Evolutionary conservation across 2,329 filamentous ascomycete species (phyloP), one percentile per base, ranked within the genome.

Genomic region (Ascochyta viciae-villosae): DNA sequence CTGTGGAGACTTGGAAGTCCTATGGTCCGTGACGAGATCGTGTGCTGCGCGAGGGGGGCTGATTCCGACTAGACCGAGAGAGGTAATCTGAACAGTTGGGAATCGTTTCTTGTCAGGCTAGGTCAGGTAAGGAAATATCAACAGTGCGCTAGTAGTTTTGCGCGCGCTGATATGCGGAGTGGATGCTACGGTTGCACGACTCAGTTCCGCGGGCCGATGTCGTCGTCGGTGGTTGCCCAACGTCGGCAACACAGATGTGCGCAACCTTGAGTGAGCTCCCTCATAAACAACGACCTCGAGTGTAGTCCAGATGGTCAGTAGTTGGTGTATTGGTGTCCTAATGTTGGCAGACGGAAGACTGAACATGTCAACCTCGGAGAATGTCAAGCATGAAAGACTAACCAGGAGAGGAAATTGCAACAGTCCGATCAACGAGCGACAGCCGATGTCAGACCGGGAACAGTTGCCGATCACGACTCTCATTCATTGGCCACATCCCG

Each of bases 21-120:
- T 42, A 24, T 35, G 41, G 33, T 57, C 33, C 40, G 46, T 61
- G 54, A 26, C 22, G 37, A 19, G 46, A 35, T 40, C 40, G 34
- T 45, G 42, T 58, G 35, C 42, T 50, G 39, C 33, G 26, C 19
- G 48, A 22, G 41, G 58, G 38, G 53, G 37, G 35, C n/a, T 22
- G 38, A 19, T 24, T 7, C 29, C 13, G 27, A 22, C 63, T 60
- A 63, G 41, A 22, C 56, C 39, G 2, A 52, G 49, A 38, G 24
- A 24, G 60, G 63, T 29, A 66, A 58, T 62, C 38, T 48, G 62
- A 66, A 63, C 58, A 66, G 63, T 66, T 47, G 47, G 50, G 60
- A 52, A 58, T 13, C 13, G 35, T 16, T 19, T 16, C 1, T 1
- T 16, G 33, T 16, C 15, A 35, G 33, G 44, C 62, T 62, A 64